These are phyloP conservation scores for Debaryomyces udenii DNA, from an alignment of 1,139 yeast genomes.

Conservation along the genomic window DNA sequence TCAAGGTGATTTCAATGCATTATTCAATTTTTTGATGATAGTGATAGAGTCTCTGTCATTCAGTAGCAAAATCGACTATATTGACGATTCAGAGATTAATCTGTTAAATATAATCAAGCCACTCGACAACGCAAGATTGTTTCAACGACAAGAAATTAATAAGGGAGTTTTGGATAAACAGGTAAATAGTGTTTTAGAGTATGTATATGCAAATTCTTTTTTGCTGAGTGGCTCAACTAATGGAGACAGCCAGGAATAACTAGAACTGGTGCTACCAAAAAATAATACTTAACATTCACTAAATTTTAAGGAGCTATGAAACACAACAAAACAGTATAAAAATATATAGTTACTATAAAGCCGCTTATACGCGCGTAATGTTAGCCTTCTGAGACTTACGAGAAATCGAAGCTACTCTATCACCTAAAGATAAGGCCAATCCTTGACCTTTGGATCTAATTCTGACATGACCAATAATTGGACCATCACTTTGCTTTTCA, in stretches of 20 bases:
- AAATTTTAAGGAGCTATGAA: constrained; percentile 5
- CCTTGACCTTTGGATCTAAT: constrained; percentile 99
- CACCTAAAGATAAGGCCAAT: constrained; percentile 91
- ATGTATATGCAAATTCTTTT: constrained; percentile 18
- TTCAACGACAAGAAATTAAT: constrained; percentile 25
- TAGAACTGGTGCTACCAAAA: constrained; percentile 4
- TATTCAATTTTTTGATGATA: constrained; percentile 20
- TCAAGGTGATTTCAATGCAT: constrained; percentile 25
- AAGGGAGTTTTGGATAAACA: constrained; percentile 18
- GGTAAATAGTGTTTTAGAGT: constrained; percentile 18
- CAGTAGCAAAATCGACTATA: constrained; percentile 10
- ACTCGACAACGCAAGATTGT: constrained; percentile 31
- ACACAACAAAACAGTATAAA: constrained; percentile 9
- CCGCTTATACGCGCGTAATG: constrained; percentile 24
- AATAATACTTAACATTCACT: constrained; percentile 3
- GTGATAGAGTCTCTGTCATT: constrained; percentile 14
- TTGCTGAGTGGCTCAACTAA: neutral
- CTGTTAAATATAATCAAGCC: constrained; percentile 27
- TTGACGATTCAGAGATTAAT: constrained; percentile 20
- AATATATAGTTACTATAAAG: constrained; percentile 9
- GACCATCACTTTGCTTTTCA: constrained; percentile 75
- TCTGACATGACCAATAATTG: constrained; percentile 91
- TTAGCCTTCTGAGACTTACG: constrained; percentile 48
- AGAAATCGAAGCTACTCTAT: constrained; percentile 80
- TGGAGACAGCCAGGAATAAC: neutral